Conservation (phyloP, 768 basidiomycete species). For the Dioszegia hungarica region DNA sequence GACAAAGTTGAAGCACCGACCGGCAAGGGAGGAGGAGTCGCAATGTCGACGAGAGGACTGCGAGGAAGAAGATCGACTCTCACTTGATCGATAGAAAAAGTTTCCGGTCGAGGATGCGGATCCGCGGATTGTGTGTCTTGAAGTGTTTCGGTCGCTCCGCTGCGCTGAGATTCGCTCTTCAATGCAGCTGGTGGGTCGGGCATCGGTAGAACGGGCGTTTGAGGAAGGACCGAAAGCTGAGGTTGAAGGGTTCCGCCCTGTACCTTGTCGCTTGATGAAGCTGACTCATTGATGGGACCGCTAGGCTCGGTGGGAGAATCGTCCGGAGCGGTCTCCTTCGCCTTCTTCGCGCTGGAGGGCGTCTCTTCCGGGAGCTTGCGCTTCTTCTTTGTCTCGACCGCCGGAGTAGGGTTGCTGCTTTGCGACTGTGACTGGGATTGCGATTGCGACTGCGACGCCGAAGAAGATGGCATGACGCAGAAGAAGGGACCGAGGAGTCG, state of each 20-base stretch:
- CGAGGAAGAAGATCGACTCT: constrained; percentile 4
- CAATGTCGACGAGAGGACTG: not conserved
- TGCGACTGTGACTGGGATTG: not conserved
- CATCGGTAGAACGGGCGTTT: too few species aligned
- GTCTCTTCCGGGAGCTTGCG: too few species aligned
- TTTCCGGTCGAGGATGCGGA: not conserved
- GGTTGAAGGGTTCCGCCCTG: too few species aligned
- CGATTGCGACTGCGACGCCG: not conserved
- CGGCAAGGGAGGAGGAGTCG: not conserved
- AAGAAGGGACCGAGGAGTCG: not conserved
- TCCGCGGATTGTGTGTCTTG: too few species aligned
- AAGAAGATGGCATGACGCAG: not conserved
- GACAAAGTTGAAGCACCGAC: not conserved
- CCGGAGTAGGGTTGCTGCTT: not conserved
- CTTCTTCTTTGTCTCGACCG: not conserved
- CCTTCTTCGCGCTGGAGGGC: too few species aligned
- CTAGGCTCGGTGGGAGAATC: not conserved
- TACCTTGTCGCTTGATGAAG: too few species aligned
- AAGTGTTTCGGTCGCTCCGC: too few species aligned
- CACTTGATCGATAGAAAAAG: not conserved
- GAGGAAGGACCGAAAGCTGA: too few species aligned
- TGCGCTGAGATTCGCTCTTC: too few species aligned
- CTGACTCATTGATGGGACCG: too few species aligned
- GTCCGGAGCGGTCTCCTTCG: not conserved
- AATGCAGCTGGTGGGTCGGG: too few species aligned